Conservation (phyloP, 1,284 basidiomycete genomes). For the Rhodotorula glutinis region DNA sequence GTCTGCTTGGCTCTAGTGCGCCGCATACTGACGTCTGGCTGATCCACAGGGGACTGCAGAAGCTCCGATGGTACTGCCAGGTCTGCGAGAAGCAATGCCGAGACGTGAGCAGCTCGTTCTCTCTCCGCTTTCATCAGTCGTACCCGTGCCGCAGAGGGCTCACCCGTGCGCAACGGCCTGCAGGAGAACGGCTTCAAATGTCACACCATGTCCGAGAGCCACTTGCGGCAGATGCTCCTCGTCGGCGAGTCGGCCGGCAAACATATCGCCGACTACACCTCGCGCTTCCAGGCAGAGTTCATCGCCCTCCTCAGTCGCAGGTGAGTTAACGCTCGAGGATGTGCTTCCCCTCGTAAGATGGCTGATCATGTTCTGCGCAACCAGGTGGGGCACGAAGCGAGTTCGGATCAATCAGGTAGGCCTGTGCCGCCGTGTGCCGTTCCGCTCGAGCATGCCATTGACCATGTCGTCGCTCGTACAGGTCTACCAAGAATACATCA, state of each 20-base stretch:
- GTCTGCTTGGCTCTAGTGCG: too few relatives aligned
- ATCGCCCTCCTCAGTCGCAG: slow-evolving; percentile 78
- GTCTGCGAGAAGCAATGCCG: slow-evolving; percentile 93
- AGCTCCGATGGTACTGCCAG: slow-evolving; percentile 90
- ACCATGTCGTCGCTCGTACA: background rate
- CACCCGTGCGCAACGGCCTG: too few relatives aligned
- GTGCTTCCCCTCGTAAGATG: background rate
- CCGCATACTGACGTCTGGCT: background rate
- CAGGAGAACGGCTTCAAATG: slow-evolving; percentile 94
- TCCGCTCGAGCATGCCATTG: background rate
- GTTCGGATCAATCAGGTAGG: slow-evolving; percentile 74
- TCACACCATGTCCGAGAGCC: slow-evolving; percentile 78
- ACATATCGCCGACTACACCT: slow-evolving; percentile 86
- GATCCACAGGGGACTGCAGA: slow-evolving; percentile 61
- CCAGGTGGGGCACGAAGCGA: slow-evolving; percentile 85
- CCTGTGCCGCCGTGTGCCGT: background rate
- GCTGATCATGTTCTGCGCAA: background rate
- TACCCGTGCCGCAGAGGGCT: too few relatives aligned
- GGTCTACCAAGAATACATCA: slow-evolving; percentile 97
- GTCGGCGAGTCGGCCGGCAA: slow-evolving; percentile 82
- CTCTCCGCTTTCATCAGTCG: too few relatives aligned
- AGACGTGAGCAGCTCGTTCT: slow-evolving; percentile 24
- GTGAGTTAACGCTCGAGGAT: slow-evolving; percentile 51
- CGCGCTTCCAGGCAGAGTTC: slow-evolving; percentile 88
- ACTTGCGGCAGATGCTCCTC: slow-evolving; percentile 92